Evolutionary conservation across 2,329 filamentous ascomycete genomes (phyloP).

Genomic region (Colletotrichum orchidophilum): DNA sequence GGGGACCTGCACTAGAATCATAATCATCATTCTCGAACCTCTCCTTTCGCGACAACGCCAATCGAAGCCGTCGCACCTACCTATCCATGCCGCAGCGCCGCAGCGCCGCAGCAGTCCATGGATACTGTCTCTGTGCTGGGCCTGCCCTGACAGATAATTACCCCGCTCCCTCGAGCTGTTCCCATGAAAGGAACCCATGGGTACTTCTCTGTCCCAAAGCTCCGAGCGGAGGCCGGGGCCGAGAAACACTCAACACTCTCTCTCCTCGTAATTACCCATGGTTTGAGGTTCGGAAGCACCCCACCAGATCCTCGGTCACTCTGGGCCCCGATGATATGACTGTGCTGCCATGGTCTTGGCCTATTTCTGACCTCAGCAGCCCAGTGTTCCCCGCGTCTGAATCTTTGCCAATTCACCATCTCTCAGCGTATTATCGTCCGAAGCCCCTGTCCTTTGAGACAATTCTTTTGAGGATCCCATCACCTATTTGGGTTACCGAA

Average conservation of each 20-base stretch:
- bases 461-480: not conserved
- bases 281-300: not conserved
- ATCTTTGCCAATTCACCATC: not conserved
- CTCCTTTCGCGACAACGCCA: slow-evolving; percentile 1
- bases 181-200: not conserved
- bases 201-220: not conserved
- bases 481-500: not conserved
- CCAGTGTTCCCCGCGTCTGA: not conserved
- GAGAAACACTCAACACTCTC: not conserved
- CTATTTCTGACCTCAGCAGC: slow-evolving; percentile 15
- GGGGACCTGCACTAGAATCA: slow-evolving; percentile 27
- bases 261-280: not conserved
- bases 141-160: not conserved
- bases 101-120: not conserved
- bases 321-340: slow-evolving; percentile 12
- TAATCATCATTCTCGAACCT: not conserved
- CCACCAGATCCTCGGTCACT: slow-evolving; percentile 20
- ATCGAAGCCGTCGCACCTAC: not conserved
- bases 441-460: not conserved
- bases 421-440: no score
- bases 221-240: not conserved
- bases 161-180: not conserved
- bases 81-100: not conserved
- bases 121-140: not conserved
- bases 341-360: not conserved